Base-by-base conservation (phyloP, 1,284 basidiomycete species). In the Agroathelia rolfsii region DNA sequence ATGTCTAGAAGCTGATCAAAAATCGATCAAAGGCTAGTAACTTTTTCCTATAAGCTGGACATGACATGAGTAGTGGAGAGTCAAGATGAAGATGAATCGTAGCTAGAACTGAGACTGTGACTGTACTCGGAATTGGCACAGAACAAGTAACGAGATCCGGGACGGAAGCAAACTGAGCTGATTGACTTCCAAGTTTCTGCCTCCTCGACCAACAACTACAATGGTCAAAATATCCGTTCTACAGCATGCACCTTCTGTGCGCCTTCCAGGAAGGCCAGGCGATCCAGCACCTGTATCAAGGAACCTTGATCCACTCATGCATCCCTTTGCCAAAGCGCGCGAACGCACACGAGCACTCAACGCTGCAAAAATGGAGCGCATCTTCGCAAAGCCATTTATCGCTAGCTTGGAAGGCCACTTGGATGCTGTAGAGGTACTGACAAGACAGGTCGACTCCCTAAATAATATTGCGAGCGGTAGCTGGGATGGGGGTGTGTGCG, bases 361-460 rank as follows among this genome's bases (percentile, higher is more conserved):
- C 40, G 94, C 94, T 0, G 85, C 84, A 14, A 99, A 99, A 62
- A 83, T 99, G 64, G 93, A 97, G 38, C 68, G 89, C 33, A 88
- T 99, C 62, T 97, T 97, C 53, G 83, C 94, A 16, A 97, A 95
- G 53, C 95, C 95, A 0, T 98, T 98, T 47, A 70, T 99, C 6
- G 88, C 76, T 18, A 73, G 79, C 33, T 56, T 98, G 28, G 93
- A 95, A 39, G 95, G 94, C 0, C 94, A 97, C 58, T 69, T 87
- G 19, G 95, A 98, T 55, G 92, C 93, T n/a, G 80, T 96, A 10
- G 95, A 97, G 58, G 76, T 79, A 14, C 64, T 97, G 39, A 76
- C 74, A 13, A 79, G 74, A 49, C 88, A 87, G 50, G 80, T 83
- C 18, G 75, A 77, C 13, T 71, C 83, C 2, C 62, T 95, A 27